A percentile compares a stretch with the other conserved stretches of the same genome.
phyloP scores from a whole-genome alignment of 495 filamentous ascomycete genomes.

The Geoglossum glabrum region DNA sequence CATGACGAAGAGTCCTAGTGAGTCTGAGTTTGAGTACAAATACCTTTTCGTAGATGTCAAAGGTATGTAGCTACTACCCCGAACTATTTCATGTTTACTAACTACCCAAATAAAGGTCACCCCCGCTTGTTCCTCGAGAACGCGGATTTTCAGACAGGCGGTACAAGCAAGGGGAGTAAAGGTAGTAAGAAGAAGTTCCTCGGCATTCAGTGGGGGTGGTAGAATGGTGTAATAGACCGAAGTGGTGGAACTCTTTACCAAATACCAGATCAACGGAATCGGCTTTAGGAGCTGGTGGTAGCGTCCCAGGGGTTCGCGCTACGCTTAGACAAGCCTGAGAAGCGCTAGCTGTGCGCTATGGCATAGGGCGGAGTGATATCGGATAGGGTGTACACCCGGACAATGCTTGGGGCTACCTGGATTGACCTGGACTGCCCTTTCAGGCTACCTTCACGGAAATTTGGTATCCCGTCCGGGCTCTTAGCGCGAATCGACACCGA shows the following conservation, averaged over 20 bases:
- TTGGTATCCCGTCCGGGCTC: too few relatives aligned
- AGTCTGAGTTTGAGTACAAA: conserved; percentile 56
- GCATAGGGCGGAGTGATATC: too few relatives aligned
- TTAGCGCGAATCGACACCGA: too few relatives aligned
- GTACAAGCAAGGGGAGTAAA: background rate
- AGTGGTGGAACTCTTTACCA: background rate
- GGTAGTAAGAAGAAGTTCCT: background rate
- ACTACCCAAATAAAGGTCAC: conserved; percentile 20
- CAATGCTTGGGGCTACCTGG: too few relatives aligned
- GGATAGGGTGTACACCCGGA: too few relatives aligned
- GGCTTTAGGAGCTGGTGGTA: background rate
- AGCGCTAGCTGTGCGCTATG: too few relatives aligned
- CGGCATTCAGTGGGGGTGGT: background rate
- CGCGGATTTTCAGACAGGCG: conserved; percentile 19
- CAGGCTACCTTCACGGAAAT: too few relatives aligned
- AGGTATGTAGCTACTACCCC: conserved; percentile 18
- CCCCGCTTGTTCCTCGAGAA: conserved; percentile 42
- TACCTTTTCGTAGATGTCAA: conserved; percentile 64
- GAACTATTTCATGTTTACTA: background rate
- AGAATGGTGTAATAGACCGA: background rate
- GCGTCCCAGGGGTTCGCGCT: too few relatives aligned
- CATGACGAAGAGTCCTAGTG: conserved; percentile 42
- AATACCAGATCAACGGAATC: background rate
- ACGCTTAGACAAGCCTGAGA: too few relatives aligned
- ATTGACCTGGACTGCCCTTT: too few relatives aligned